Base-by-base conservation (phyloP, 2,329 filamentous ascomycete species). In the Fusarium sp. region DNA sequence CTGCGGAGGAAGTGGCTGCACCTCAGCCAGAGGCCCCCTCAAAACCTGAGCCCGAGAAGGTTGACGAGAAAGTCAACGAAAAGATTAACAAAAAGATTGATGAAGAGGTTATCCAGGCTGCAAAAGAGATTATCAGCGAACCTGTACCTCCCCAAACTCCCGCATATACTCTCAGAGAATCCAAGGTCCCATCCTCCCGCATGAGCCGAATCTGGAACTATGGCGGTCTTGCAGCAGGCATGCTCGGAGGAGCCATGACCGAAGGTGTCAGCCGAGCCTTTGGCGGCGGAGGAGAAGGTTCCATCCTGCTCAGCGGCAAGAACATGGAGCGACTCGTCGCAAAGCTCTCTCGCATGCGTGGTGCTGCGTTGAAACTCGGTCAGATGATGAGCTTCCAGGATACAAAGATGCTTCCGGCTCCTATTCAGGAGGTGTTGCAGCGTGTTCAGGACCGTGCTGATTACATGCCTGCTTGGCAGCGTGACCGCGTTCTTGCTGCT, bases 371-470 rank as follows among this genome's bases (percentile, higher is more conserved):
- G 48, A 99, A 99, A 85, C 85, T 99, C 29, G 97, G 97, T 1
- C 97, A 99, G 85, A 97, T 98, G 93, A 93, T 99, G 88, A 98
- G 95, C 82, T 97, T 99, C 80, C 97, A 99, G 86, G 97, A 99
- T 84, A 92, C 94, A 41, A 98, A 98, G 83, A 95, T 98, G 91
- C 89, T 99, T 11, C 97, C 97, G 0, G 90, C 90, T 1, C 91
- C 94, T 1, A 95, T 99, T 59, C 94, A 97, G 75, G 90, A 96
- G 79, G 95, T 99, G 2, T 86, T 99, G 14, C 95, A 98, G 81
- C 92, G 97, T 7, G 97, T 99, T 0, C 97, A 99, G 81, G 97
- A 99, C 82, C 92, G 94, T 66, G 97, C 97, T 43, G 96, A 99
- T 83, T 99, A 98, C 83, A 99, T 99, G 97, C 97, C 97, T 1